Percentiles rank a stretch among this genome's conserved stretches.
phyloP scores from a whole-genome alignment of 305 asterid species.

The Petunia hybrid region DNA sequence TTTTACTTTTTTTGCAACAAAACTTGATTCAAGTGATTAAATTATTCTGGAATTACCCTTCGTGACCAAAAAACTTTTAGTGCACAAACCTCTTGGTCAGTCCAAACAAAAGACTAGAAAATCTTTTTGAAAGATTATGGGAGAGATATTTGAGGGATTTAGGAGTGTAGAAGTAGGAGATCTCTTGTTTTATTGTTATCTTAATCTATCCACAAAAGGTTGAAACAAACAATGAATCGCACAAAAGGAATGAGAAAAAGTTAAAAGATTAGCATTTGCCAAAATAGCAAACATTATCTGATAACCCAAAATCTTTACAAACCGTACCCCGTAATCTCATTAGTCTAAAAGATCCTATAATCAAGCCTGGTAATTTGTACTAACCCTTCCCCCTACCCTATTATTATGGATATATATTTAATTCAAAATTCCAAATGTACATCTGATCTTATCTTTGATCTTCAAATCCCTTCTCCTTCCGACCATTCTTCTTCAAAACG shows the following conservation, averaged over 20 bases:
- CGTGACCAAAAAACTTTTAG: no score
- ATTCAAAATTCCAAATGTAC: not conserved
- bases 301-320: slow-evolving; percentile 39
- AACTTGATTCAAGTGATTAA: no score
- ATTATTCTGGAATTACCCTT: no score
- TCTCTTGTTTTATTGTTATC: not conserved
- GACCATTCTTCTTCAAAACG: slow-evolving; percentile 34
- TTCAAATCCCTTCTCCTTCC: slow-evolving; percentile 47
- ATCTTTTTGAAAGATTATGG: not conserved
- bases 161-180: not conserved
- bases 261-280: slow-evolving; percentile 13
- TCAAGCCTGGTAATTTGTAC: slow-evolving; percentile 28
- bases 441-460: slow-evolving; percentile 41
- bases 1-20: no score
- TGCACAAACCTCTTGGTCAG: no score
- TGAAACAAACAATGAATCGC: not conserved
- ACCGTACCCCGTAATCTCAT: slow-evolving; percentile 31
- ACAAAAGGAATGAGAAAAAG: not conserved
- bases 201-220: not conserved
- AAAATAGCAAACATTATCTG: not conserved
- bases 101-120: no score
- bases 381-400: not conserved
- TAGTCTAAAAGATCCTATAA: slow-evolving; percentile 17
- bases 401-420: slow-evolving; percentile 20
- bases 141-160: not conserved